Conservation (phyloP, 2,329 filamentous ascomycete genomes). For the Fusarium virguliforme region DNA sequence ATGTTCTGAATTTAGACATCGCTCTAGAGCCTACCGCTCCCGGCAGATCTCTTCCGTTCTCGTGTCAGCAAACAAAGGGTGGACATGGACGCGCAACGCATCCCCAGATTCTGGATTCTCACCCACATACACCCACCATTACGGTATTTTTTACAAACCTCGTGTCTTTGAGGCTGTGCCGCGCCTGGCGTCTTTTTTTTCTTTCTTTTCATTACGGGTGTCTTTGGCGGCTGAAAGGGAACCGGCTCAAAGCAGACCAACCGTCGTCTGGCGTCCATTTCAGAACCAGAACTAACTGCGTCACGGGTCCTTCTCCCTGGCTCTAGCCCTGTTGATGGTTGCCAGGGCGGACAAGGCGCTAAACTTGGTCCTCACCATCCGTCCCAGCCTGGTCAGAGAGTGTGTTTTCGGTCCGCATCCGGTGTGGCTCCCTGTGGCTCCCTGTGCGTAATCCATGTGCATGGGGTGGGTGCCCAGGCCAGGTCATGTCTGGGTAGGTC, state of each 20-base stretch:
- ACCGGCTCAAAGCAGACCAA: background rate
- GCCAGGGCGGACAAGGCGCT: constrained; percentile 43
- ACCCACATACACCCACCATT: constrained; percentile 34
- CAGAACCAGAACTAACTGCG: constrained; percentile 40
- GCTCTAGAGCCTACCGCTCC: background rate
- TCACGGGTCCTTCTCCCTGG: constrained; percentile 33
- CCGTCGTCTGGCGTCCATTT: background rate
- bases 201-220: background rate
- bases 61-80: constrained; percentile 19
- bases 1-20: constrained; percentile 40
- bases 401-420: constrained; percentile 47
- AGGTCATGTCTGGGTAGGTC: constrained; percentile 37
- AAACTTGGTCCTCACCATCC: constrained; percentile 35
- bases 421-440: constrained; percentile 36
- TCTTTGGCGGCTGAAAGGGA: background rate
- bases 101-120: constrained; percentile 32
- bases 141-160: constrained; percentile 32
- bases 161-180: constrained; percentile 45
- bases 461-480: constrained; percentile 26
- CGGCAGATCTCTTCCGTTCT: constrained; percentile 22
- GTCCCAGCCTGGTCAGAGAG: constrained; percentile 2
- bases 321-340: constrained; percentile 32
- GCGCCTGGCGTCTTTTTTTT: background rate
- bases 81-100: constrained; percentile 38
- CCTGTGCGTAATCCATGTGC: constrained; percentile 21